Conservation (phyloP, 1,284 basidiomycete genomes). For the Salmacisia buchloeana region DNA sequence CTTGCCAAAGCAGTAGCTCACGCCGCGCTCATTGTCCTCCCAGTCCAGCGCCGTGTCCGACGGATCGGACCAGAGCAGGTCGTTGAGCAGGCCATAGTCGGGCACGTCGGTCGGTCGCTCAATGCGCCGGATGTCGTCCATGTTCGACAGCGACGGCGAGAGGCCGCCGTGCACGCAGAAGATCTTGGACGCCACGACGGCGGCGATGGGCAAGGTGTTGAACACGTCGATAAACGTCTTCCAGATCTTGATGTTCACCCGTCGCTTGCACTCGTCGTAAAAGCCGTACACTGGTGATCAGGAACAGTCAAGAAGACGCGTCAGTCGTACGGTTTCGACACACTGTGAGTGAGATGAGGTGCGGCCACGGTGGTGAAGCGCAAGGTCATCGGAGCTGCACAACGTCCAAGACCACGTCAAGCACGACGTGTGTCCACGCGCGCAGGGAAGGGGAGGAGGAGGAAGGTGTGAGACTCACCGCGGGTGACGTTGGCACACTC, state of each 20-base stretch:
- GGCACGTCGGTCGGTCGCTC: slow-evolving; percentile 97
- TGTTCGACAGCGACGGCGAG: slow-evolving; percentile 91
- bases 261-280: slow-evolving; percentile 99
- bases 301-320: not conserved
- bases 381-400: too few relatives aligned
- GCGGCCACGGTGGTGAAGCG: too few relatives aligned
- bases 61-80: slow-evolving; percentile 96
- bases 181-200: slow-evolving; percentile 97
- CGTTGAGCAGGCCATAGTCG: slow-evolving; percentile 96
- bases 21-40: slow-evolving; percentile 99
- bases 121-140: slow-evolving; percentile 99
- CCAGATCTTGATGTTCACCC: slow-evolving; percentile 99
- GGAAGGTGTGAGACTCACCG: slow-evolving; percentile 58
- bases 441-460: not conserved
- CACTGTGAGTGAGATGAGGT: not conserved
- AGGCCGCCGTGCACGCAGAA: slow-evolving; percentile 99
- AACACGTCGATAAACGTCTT: slow-evolving; percentile 99
- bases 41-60: slow-evolving; percentile 95
- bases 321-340: not conserved
- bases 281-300: slow-evolving; percentile 85
- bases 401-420: too few relatives aligned
- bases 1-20: slow-evolving; percentile 98
- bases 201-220: slow-evolving; percentile 96
- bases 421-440: too few relatives aligned
- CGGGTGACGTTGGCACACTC: slow-evolving; percentile 98